Evolutionary conservation across 768 basidiomycete genomes (phyloP).

Genomic region (Macrolepiota albuminosa): DNA sequence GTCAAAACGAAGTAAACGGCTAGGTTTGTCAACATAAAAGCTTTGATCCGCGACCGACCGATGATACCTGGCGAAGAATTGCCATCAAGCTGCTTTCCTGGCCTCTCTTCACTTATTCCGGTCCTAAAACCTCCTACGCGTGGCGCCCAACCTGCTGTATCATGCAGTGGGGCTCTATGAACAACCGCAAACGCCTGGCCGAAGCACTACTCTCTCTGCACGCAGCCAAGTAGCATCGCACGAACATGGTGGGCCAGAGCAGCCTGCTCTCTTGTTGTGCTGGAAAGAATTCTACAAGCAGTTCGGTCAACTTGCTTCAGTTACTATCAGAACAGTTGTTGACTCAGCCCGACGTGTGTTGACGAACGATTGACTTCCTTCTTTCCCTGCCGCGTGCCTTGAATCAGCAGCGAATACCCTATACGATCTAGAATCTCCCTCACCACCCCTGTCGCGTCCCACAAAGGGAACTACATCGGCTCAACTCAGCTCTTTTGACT

Average conservation of each 20-base stretch:
- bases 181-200: conserved; percentile 49
- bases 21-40: conserved; percentile 4
- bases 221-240: conserved; percentile 47
- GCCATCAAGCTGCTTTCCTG: not conserved
- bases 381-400: not conserved
- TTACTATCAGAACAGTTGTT: conserved; percentile 25
- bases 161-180: conserved; percentile 32
- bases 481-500: not conserved
- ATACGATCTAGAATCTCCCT: not conserved
- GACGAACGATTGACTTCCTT: not conserved
- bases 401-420: not conserved
- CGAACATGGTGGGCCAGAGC: conserved; percentile 26
- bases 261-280: conserved; percentile 32
- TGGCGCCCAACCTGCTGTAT: not conserved
- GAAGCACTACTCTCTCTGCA: conserved; percentile 45
- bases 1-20: conserved; percentile 18
- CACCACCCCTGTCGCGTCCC: not conserved
- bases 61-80: conserved; percentile 50
- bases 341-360: conserved; percentile 9
- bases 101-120: not conserved
- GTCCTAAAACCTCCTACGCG: not conserved
- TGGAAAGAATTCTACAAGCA: conserved; percentile 36
- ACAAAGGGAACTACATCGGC: not conserved
- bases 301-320: conserved; percentile 26
- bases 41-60: conserved; percentile 4